phyloP scores from a whole-genome alignment of 1,139 yeast genomes.

The Zygotorulaspora mrakii region DNA sequence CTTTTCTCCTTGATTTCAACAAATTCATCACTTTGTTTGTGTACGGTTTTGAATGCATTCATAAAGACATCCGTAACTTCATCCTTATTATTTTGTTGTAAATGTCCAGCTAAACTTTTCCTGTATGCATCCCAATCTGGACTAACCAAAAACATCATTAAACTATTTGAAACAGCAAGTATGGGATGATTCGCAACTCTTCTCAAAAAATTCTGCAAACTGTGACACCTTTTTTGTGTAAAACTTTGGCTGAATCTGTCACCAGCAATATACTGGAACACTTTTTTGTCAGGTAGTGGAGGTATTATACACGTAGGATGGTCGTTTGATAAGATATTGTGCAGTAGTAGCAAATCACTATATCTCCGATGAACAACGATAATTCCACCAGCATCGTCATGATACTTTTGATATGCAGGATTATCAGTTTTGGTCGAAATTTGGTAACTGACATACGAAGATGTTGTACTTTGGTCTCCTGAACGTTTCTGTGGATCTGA shows the following conservation, averaged over 20 bases:
- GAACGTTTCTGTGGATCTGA: slow-evolving; percentile 75
- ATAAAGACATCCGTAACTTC: slow-evolving; percentile 76
- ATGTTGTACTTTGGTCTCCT: slow-evolving; percentile 57
- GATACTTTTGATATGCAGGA: slow-evolving; percentile 44
- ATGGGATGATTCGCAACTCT: slow-evolving; percentile 72
- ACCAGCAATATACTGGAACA: slow-evolving; percentile 91
- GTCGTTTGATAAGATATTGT: slow-evolving; percentile 69
- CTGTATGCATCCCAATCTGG: slow-evolving; percentile 82
- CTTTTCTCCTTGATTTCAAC: slow-evolving; percentile 78
- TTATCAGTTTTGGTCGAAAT: slow-evolving; percentile 59
- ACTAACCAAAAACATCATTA: slow-evolving; percentile 73
- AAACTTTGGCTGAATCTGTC: slow-evolving; percentile 81
- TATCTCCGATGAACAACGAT: slow-evolving; percentile 70
- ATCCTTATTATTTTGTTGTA: slow-evolving; percentile 34
- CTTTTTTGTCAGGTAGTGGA: slow-evolving; percentile 89
- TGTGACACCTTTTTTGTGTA: slow-evolving; percentile 78
- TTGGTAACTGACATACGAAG: slow-evolving; percentile 73
- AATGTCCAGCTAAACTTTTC: slow-evolving; percentile 46
- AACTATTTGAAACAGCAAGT: slow-evolving; percentile 64
- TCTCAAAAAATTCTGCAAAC: slow-evolving; percentile 70
- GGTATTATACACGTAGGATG: slow-evolving; percentile 85
- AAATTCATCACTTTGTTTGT: slow-evolving; percentile 73
- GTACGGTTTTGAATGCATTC: slow-evolving; percentile 84
- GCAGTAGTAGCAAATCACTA: slow-evolving; percentile 76
- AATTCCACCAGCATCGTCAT: slow-evolving; percentile 41